These are phyloP conservation scores for Tylopilus felleus DNA, from an alignment of 768 basidiomycete species.

Conservation along the genomic window DNA sequence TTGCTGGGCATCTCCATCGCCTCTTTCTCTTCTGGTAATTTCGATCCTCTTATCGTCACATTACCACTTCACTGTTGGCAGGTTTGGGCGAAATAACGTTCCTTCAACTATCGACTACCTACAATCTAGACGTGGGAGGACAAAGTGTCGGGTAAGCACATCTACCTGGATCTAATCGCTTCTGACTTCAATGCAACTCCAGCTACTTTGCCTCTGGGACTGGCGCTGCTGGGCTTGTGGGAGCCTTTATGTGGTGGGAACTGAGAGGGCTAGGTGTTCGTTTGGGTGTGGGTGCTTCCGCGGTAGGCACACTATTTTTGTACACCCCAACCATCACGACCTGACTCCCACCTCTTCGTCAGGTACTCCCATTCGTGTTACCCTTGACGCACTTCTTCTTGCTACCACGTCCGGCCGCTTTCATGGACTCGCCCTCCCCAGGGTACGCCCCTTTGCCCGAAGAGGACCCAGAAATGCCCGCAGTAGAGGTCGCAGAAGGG, in stretches of 20 bases:
- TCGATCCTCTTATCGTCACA: not conserved
- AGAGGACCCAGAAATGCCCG: conserved; percentile 23
- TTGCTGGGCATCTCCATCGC: conserved; percentile 80
- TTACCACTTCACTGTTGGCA: conserved; percentile 27
- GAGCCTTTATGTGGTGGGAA: conserved; percentile 95
- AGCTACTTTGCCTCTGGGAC: conserved; percentile 95
- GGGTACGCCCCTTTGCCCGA: conserved; percentile 39
- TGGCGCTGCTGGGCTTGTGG: conserved; percentile 89
- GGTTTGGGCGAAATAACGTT: conserved; percentile 94
- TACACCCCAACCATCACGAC: not conserved
- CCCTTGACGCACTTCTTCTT: conserved; percentile 75
- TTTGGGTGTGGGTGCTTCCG: conserved; percentile 76
- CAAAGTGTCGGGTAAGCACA: conserved; percentile 71
- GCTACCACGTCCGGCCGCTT: conserved; percentile 59
- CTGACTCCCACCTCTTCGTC: not conserved
- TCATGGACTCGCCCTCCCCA: conserved; percentile 41
- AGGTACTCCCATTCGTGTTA: conserved; percentile 83
- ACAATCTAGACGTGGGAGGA: conserved; percentile 67
- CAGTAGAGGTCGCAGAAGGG: conserved; percentile 26
- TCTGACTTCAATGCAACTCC: not conserved
- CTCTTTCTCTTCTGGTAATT: conserved; percentile 78
- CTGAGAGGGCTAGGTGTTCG: conserved; percentile 81
- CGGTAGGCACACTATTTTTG: conserved; percentile 45
- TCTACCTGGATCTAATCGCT: not conserved
- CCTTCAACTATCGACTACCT: conserved; percentile 87